phyloP scores from a whole-genome alignment of 163 green algal species.

The Smithsoniella earleae region DNA sequence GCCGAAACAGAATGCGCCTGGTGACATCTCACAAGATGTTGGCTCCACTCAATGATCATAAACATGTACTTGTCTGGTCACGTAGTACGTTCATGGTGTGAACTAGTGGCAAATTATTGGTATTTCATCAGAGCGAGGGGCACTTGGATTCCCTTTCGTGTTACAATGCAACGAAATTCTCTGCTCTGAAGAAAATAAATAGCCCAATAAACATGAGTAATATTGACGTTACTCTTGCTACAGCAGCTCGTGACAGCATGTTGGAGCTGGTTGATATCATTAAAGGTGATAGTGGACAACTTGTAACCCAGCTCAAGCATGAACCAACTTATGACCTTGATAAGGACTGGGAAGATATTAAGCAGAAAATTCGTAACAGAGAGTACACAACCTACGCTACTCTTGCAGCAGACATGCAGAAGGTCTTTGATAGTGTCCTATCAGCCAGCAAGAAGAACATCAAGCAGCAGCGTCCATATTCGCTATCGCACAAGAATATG shows the following conservation, averaged over 20 bases:
- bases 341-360: slow-evolving; percentile 23
- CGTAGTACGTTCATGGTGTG: too few relatives aligned
- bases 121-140: too few relatives aligned
- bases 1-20: too few relatives aligned
- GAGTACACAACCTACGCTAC: slow-evolving; percentile 18
- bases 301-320: slow-evolving; percentile 27
- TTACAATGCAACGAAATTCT: too few relatives aligned
- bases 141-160: too few relatives aligned
- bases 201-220: too few relatives aligned
- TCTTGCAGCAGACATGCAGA: slow-evolving; percentile 3
- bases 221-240: neutral
- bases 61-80: too few relatives aligned
- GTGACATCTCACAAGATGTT: too few relatives aligned
- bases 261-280: slow-evolving; percentile 12
- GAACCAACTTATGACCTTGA: slow-evolving; percentile 17
- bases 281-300: slow-evolving; percentile 12
- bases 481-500: slow-evolving; percentile 8
- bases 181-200: too few relatives aligned
- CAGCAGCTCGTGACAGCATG: neutral
- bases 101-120: too few relatives aligned
- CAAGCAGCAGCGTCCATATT: slow-evolving; percentile 10
- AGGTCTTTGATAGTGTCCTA: slow-evolving; percentile 16
- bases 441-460: slow-evolving; percentile 31
- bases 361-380: neutral
- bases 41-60: too few relatives aligned